Evolutionary conservation across 2,329 filamentous ascomycete genomes (phyloP).

Genomic region (Pseudocercospora vitis): DNA sequence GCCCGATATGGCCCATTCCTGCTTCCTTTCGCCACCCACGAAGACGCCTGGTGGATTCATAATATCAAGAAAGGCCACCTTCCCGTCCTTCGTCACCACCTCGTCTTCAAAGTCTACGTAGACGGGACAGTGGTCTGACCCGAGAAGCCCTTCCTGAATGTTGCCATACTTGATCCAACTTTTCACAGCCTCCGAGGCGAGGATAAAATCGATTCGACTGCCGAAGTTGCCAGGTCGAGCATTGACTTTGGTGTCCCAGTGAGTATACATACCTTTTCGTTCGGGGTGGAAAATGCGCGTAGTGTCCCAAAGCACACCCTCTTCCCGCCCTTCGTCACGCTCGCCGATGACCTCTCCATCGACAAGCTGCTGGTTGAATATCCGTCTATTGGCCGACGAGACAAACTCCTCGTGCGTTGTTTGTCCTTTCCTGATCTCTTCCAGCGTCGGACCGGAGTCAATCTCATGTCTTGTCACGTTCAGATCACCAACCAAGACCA

Average conservation of each 20-base stretch:
- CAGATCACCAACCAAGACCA: constrained; percentile 83
- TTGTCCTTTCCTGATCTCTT: constrained; percentile 69
- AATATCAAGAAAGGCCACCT: constrained; percentile 62
- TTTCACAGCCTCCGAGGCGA: constrained; percentile 77
- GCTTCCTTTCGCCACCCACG: constrained; percentile 61
- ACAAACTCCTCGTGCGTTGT: constrained; percentile 71
- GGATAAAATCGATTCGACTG: constrained; percentile 87
- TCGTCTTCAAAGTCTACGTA: constrained; percentile 70
- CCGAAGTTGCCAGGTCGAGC: constrained; percentile 94
- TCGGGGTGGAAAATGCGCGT: constrained; percentile 76
- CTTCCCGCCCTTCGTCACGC: constrained; percentile 67
- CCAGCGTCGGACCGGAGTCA: constrained; percentile 73
- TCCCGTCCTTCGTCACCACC: constrained; percentile 52
- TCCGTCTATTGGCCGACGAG: constrained; percentile 66
- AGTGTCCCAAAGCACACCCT: constrained; percentile 76
- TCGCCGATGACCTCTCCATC: constrained; percentile 67
- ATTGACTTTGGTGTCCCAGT: constrained; percentile 94
- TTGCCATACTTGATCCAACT: constrained; percentile 77
- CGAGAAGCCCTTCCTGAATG: constrained; percentile 90
- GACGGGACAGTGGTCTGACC: constrained; percentile 95
- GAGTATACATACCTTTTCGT: constrained; percentile 91
- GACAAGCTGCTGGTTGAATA: constrained; percentile 84
- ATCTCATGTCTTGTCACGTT: constrained; percentile 72
- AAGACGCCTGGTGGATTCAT: constrained; percentile 78
- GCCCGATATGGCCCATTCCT: constrained; percentile 67